Conservation (phyloP, 768 basidiomycete species). For the Boletellus sp. region DNA sequence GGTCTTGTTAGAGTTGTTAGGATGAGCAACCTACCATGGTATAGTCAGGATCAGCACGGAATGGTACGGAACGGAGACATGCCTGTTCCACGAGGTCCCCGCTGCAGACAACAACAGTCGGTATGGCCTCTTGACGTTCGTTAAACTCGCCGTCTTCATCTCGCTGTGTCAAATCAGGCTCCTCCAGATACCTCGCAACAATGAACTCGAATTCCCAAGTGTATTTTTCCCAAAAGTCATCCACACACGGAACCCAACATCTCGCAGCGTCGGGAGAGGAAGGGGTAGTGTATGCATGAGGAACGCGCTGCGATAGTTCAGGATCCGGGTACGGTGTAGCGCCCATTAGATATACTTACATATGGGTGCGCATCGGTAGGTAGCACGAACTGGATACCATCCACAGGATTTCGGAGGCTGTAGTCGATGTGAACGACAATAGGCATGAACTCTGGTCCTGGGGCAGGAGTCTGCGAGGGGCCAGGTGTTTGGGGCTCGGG, state of each 20-base stretch:
- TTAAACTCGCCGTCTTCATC: conserved; percentile 41
- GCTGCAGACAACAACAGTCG: conserved; percentile 88
- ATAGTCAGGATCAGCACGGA: conserved; percentile 7
- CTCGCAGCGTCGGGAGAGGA: conserved; percentile 88
- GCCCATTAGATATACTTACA: conserved; percentile 45
- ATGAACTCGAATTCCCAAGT: conserved; percentile 99
- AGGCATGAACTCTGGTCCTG: conserved; percentile 66
- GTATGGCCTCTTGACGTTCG: conserved; percentile 57
- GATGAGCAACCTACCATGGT: conserved; percentile 74
- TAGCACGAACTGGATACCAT: conserved; percentile 81
- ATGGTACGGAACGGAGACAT: conserved; percentile 21
- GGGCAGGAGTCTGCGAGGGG: conserved; percentile 32
- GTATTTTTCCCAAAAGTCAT: conserved; percentile 92
- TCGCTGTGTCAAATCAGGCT: conserved; percentile 34
- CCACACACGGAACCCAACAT: conserved; percentile 98
- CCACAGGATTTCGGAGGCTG: conserved; percentile 75
- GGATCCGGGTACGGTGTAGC: conserved; percentile 4
- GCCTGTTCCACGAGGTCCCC: conserved; percentile 96
- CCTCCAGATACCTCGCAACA: conserved; percentile 80
- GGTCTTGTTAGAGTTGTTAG: conserved; percentile 87
- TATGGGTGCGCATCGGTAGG: conserved; percentile 82
- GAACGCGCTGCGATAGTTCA: conserved; percentile 62
- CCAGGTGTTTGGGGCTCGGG: conserved; percentile 79
- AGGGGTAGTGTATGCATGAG: conserved; percentile 88
- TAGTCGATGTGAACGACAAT: conserved; percentile 76